These are phyloP conservation scores for Umbelopsis vinacea DNA, from an alignment of 192 early-diverging fungal species.

Conservation along the genomic window DNA sequence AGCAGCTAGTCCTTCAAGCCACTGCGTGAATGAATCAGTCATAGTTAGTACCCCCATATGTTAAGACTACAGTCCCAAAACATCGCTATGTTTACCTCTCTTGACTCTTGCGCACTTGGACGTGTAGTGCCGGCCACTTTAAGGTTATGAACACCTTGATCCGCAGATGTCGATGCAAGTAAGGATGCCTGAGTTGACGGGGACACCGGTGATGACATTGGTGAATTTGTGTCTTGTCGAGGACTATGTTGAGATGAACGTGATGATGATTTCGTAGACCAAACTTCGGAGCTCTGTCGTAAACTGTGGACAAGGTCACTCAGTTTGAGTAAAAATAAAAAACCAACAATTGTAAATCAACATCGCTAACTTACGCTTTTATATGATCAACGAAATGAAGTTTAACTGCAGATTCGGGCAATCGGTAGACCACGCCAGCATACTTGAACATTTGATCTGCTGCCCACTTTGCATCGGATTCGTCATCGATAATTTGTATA, in stretches of 20 bases:
- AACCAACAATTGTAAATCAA: background rate
- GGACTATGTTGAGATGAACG: background rate
- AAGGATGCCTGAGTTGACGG: background rate
- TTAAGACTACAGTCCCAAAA: too few species aligned
- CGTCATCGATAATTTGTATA: slow-evolving; percentile 46
- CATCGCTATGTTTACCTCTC: background rate
- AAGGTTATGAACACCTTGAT: background rate
- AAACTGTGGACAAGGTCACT: background rate
- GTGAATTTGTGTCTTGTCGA: background rate
- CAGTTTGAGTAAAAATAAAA: background rate
- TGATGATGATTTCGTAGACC: background rate
- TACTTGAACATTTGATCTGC: background rate
- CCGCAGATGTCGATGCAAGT: background rate
- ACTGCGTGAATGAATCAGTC: background rate
- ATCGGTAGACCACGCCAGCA: slow-evolving; percentile 38
- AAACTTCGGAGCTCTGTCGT: background rate
- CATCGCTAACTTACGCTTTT: slow-evolving; percentile 34
- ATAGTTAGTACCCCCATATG: background rate
- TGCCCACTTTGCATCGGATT: background rate
- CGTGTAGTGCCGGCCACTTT: background rate
- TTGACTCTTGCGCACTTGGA: slow-evolving; percentile 14
- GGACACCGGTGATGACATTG: background rate
- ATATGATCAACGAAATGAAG: slow-evolving; percentile 43
- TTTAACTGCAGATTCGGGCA: slow-evolving; percentile 49
- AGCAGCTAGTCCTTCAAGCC: slow-evolving; percentile 9